Evolutionary conservation across 768 basidiomycete genomes (phyloP), one percentile per base, ranked within the genome.

Genomic region (Thelephora ganbajun): DNA sequence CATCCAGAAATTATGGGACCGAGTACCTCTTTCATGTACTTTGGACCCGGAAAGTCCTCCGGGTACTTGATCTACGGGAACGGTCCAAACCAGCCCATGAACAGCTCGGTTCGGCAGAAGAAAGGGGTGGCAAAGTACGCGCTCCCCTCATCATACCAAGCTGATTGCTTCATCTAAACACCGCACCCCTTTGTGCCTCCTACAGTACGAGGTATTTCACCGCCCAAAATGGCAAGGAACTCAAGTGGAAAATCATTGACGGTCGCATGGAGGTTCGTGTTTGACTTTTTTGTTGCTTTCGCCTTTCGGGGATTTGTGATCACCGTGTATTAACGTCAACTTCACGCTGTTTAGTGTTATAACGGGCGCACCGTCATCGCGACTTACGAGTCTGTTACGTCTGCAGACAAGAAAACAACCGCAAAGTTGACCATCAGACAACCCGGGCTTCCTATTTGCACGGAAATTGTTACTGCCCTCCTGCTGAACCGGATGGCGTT

Each of bases 1-100:
- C 77, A 84, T 57, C 74, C 76, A 19, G 70, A 66, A 43, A 77
- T 86, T 52, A 80, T 85, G 77, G 85, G 85, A n/a, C 85, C 85
- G n/a, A 74, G 71, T 50, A 80, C 74, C 35, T 77, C 85, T 5
- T 84, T 72, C 58, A 73, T 86, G 51, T 87, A 84, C 57, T 77
- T 88, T 50, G 85, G 85, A 1, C 83, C 85, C 5, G 67, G 67
- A 36, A 71, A 68, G 47, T 54, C 68, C 2, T 71, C 74, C 3
- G 85, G 85, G 2, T 77, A 77, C 54, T 63, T 86, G 45, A 70
- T 74, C 37, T 86, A 85, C 48, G 84, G 85, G 3, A 82, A 79
- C 49, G 76, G 74, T 51, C 65, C 67, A 18, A 70, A 69, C 23
- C 59, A 70, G 35, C 44, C 71, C 5, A 87, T 89, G 84, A 59